These are phyloP conservation scores for Aspergillus sclerotiicarbonarius DNA, from an alignment of 495 filamentous ascomycete species.

Conservation along the genomic window DNA sequence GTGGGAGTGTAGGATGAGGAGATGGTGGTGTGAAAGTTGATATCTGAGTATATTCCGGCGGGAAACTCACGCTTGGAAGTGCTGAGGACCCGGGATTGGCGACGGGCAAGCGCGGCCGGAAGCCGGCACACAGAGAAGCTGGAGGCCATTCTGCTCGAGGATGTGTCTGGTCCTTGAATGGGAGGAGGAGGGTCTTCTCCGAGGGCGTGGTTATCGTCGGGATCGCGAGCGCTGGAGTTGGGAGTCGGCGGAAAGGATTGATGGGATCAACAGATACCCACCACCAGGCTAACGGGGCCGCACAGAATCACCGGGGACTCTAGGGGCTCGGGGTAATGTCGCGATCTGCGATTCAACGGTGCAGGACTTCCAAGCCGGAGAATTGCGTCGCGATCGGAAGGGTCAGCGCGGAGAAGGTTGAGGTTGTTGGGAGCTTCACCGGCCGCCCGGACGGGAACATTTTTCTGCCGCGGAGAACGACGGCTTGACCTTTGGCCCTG, in stretches of 20 bases:
- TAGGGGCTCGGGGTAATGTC: background rate
- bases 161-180: constrained; percentile 8
- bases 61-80: constrained; percentile 41
- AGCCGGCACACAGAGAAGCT: constrained; percentile 35
- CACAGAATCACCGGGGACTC: constrained; percentile 13
- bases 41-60: constrained; percentile 10
- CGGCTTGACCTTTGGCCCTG: constrained; percentile 15
- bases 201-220: constrained; percentile 10
- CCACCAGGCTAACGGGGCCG: constrained; percentile 25
- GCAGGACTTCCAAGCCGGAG: constrained; percentile 10
- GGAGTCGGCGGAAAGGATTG: constrained; percentile 26
- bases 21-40: background rate
- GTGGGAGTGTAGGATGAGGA: background rate
- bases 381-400: constrained; percentile 9
- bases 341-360: constrained; percentile 9
- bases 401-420: constrained; percentile 31
- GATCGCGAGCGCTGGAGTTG: constrained; percentile 25
- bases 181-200: constrained; percentile 6
- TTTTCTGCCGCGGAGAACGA: constrained; percentile 41
- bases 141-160: constrained; percentile 35
- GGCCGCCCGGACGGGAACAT: constrained; percentile 47
- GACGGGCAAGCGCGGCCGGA: constrained; percentile 38
- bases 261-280: constrained; percentile 30
- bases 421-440: constrained; percentile 47
- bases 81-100: constrained; percentile 33